These are phyloP conservation scores for Eucalyptus brandiana DNA, from an alignment of 345 rosid species.

Conservation along the genomic window DNA sequence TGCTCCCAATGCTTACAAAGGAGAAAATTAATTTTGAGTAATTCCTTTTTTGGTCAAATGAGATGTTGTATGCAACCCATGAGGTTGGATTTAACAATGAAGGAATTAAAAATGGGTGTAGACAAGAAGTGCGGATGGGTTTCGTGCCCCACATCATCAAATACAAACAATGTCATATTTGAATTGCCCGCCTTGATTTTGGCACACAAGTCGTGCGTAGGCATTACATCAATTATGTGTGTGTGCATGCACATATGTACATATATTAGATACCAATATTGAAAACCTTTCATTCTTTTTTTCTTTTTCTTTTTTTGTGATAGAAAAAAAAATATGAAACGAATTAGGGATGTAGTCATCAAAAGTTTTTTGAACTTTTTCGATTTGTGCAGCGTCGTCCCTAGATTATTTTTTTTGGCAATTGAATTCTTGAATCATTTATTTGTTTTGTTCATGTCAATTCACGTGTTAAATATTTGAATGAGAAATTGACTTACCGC, in stretches of 20 bases:
- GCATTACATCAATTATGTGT: neutral
- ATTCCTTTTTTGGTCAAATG: neutral
- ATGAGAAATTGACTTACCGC: too few species aligned
- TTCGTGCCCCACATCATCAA: neutral
- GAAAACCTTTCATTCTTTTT: too few species aligned
- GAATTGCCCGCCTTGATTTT: neutral
- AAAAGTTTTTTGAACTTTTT: neutral
- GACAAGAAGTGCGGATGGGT: neutral
- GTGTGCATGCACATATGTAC: neutral
- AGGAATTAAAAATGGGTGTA: too few species aligned
- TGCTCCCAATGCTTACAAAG: neutral
- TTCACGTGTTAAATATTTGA: neutral
- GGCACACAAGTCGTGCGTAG: accelerated
- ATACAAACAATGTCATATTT: neutral
- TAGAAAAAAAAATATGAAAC: too few species aligned
- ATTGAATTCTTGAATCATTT: neutral
- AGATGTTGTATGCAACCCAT: neutral
- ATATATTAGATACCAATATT: neutral
- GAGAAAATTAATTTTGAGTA: neutral
- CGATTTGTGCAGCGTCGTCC: accelerated
- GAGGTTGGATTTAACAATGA: neutral
- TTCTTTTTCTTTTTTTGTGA: too few species aligned
- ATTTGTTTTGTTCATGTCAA: neutral
- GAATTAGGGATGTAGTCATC: neutral
- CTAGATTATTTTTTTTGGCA: neutral